Percentiles rank a stretch among this genome's conserved stretches.
Evolutionary conservation across 495 filamentous ascomycete genomes (phyloP).

Genomic region (Xylaria curta): DNA sequence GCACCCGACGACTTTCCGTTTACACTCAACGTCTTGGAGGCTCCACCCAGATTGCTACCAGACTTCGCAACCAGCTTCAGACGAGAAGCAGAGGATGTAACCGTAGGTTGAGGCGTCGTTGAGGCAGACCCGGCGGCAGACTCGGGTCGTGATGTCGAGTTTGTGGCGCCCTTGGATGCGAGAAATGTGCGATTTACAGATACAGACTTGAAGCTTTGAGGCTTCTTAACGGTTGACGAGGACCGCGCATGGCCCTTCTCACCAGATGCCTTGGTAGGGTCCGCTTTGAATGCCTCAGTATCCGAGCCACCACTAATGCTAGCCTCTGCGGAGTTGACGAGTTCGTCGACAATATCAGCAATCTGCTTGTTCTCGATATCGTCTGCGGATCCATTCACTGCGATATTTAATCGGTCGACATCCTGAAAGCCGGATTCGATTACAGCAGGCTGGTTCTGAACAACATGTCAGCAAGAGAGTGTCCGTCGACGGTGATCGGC

Average conservation of each 20-base stretch:
- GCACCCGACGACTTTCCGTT: constrained; percentile 59
- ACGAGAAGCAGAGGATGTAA: constrained; percentile 47
- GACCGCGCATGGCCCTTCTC: constrained; percentile 69
- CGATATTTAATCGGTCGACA: constrained; percentile 47
- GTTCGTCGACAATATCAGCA: constrained; percentile 56
- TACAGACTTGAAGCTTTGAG: constrained; percentile 88
- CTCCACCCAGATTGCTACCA: constrained; percentile 54
- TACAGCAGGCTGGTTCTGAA: constrained; percentile 36
- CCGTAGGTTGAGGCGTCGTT: constrained; percentile 42
- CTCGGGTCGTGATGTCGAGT: constrained; percentile 57
- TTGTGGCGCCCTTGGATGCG: constrained; percentile 58
- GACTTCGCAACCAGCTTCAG: constrained; percentile 62
- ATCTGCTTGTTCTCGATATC: constrained; percentile 59
- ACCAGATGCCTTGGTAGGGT: constrained; percentile 55
- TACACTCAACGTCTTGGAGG: constrained; percentile 55
- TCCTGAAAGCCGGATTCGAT: constrained; percentile 47
- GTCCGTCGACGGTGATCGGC: not conserved
- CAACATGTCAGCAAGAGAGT: constrained; percentile 28
- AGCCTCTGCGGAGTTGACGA: constrained; percentile 59
- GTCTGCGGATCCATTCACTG: constrained; percentile 55
- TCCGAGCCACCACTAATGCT: constrained; percentile 72
- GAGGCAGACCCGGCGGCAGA: constrained; percentile 46
- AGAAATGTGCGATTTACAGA: constrained; percentile 91
- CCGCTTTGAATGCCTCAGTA: constrained; percentile 65
- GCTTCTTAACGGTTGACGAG: constrained; percentile 77